Base-by-base conservation (phyloP, 169 alveolate species). In the Plasmodium vinckei region DNA sequence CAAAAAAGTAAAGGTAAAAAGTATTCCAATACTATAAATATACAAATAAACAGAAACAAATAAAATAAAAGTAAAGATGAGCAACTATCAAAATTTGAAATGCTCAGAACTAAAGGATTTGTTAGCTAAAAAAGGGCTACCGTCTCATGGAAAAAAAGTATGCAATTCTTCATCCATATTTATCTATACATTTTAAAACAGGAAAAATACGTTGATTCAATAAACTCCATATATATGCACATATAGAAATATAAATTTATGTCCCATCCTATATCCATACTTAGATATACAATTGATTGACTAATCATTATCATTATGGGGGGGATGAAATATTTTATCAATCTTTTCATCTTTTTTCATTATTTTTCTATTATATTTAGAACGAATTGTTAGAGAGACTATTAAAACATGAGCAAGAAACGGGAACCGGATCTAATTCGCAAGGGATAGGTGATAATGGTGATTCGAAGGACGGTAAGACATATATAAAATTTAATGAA, bases 81-180 rank as follows among this genome's bases (percentile, higher is more conserved):
- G 25, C 25, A 21, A 61, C 49, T 79, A 79, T 47, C 89, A 79
- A 42, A 79, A 79, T 61, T 47, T 79, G 82, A 79, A 79, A 59
- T 79, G 89, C 33, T 79, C 89, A 6, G 89, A 79, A 59, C 39
- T 79, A 44, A 79, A 79, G 61, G 89, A 79, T 59, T 70, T 79
- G 59, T 79, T 79, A 67, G 89, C 89, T 82, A 79, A 79, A 79
- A 79, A 82, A 49, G 89, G 89, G 25, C 65, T 79, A n/a, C 89
- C 89, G 13, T 79, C 89, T 13, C 89, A 79, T 56, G 89, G 89
- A 5, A 79, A 79, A 53, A 79, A 79, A 53, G 89, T 79, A 79
- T 21, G 10, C 19, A 9, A 17, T 21, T 10, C 19, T 6, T 39
- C 9, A 60, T 33, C 2, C 21, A 51, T 51, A 51, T 7, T 51